These are phyloP conservation scores for Diplodia corticola DNA, from an alignment of 2,329 filamentous ascomycete genomes.

Conservation along the genomic window DNA sequence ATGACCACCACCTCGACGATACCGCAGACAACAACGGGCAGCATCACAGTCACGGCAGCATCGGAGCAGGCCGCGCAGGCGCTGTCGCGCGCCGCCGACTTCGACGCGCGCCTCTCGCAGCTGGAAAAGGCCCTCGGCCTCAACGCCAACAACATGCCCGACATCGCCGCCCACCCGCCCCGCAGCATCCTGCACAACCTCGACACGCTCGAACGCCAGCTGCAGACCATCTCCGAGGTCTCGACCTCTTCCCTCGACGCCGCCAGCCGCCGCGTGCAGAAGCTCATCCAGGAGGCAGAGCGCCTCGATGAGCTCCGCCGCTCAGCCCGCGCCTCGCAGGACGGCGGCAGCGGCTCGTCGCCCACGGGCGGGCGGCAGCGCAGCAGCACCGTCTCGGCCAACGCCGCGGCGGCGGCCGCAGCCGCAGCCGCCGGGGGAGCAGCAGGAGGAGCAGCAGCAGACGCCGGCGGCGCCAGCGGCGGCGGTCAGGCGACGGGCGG, in stretches of 20 bases:
- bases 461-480: slow-evolving; percentile 26
- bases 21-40: background rate
- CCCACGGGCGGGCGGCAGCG: slow-evolving; percentile 6
- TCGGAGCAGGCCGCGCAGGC: slow-evolving; percentile 54
- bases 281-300: slow-evolving; percentile 72
- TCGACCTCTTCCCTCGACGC: slow-evolving; percentile 72
- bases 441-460: slow-evolving; percentile 39
- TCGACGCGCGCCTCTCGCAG: slow-evolving; percentile 76
- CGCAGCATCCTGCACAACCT: slow-evolving; percentile 80
- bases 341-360: background rate
- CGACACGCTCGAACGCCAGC: slow-evolving; percentile 75
- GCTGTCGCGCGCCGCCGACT: slow-evolving; percentile 79
- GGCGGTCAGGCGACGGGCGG: no score
- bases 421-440: slow-evolving; percentile 38
- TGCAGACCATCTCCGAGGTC: slow-evolving; percentile 71
- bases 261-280: slow-evolving; percentile 67
- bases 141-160: slow-evolving; percentile 66
- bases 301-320: slow-evolving; percentile 59
- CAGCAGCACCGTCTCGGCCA: slow-evolving; percentile 1
- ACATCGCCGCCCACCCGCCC: slow-evolving; percentile 52
- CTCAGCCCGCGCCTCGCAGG: slow-evolving; percentile 27
- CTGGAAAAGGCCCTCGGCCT: slow-evolving; percentile 83
- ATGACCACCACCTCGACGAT: background rate
- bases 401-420: slow-evolving; percentile 38
- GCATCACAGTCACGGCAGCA: background rate